These are phyloP conservation scores for Arabidopsis arenosa DNA, from an alignment of 345 rosid species.

Conservation along the genomic window DNA sequence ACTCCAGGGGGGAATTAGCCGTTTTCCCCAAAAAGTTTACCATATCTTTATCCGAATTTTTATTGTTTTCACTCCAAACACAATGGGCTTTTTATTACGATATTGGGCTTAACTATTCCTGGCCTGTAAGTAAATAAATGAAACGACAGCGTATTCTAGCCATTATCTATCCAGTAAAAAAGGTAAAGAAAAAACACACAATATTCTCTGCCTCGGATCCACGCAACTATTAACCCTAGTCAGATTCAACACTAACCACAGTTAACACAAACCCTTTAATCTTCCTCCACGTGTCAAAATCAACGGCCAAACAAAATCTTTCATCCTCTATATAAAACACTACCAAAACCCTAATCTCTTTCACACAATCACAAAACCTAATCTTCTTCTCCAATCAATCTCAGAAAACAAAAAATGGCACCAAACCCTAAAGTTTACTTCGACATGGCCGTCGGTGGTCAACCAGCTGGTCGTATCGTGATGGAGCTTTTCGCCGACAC, in stretches of 20 bases:
- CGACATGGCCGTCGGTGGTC: conserved; percentile 53
- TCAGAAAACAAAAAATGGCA: conserved; percentile 23
- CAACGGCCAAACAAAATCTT: neutral
- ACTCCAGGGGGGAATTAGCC: too few species aligned
- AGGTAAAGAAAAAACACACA: neutral
- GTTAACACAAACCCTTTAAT: neutral
- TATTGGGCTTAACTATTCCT: neutral
- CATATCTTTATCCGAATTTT: too few species aligned
- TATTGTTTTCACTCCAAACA: too few species aligned
- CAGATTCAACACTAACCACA: conserved; percentile 38
- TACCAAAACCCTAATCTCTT: conserved; percentile 42
- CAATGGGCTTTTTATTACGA: neutral
- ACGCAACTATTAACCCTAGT: conserved; percentile 45
- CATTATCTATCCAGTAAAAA: conserved; percentile 24
- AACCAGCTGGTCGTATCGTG: conserved; percentile 53
- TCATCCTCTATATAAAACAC: conserved; percentile 33
- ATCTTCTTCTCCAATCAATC: neutral
- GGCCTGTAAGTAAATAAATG: neutral
- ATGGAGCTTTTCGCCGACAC: conserved; percentile 65
- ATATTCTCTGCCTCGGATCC: conserved; percentile 44
- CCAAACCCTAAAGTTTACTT: conserved; percentile 62
- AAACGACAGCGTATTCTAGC: neutral
- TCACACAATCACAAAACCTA: neutral
- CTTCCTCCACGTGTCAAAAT: conserved; percentile 33
- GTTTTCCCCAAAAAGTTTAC: too few species aligned